Evolutionary conservation across 495 filamentous ascomycete genomes (phyloP), one percentile per base, ranked within the genome.

Genomic region (Symbiotaphrina buchneri): DNA sequence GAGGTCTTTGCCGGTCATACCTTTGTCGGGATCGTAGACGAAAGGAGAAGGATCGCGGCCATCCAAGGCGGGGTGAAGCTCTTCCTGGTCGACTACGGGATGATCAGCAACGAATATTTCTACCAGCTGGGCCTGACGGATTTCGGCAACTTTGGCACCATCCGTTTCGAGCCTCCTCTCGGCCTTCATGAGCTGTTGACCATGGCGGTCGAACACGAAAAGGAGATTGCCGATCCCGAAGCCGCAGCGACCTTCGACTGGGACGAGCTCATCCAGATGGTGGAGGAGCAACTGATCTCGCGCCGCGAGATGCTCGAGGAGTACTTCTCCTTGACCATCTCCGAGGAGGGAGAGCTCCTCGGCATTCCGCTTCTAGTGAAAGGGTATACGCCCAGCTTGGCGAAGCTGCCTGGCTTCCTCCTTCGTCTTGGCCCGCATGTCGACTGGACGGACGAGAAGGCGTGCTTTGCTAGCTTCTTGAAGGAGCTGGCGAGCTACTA

Each of bases 91-190:
- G 90, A 99, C 54, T 99, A 95, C 47, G 87, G 82, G 10, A 71
- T 81, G 43, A 56, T 81, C 10, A 38, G 70, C 49, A 74, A 68
- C 34, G 90, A 95, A 44, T 84, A 85, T 52, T 93, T 99, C 54
- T 95, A 99, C 54, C 90, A 99, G 51, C 55, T 95, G 27, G 90
- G 84, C 2, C 64, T 99, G 26, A 93, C 87, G 0, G 82, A 95
- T 45, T 99, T 95, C 49, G 82, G 75, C 1, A 95, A 95, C 45
- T 95, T 92, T 47, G 90, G 90, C 10, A 44, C 58, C 30, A 91
- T 95, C 41, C 63, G 60, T 6, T 78, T 95, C 34, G 65, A 73
- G 30, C 77, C 83, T 1, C 60, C 80, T 1, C 63, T 93, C 0
- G 60, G 67, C 31, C 51, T 95, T 6, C 48, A 56, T 10, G 69